Evolutionary conservation across 257 asterid species (phyloP).

Genomic region (Solanum infundibuliforme): DNA sequence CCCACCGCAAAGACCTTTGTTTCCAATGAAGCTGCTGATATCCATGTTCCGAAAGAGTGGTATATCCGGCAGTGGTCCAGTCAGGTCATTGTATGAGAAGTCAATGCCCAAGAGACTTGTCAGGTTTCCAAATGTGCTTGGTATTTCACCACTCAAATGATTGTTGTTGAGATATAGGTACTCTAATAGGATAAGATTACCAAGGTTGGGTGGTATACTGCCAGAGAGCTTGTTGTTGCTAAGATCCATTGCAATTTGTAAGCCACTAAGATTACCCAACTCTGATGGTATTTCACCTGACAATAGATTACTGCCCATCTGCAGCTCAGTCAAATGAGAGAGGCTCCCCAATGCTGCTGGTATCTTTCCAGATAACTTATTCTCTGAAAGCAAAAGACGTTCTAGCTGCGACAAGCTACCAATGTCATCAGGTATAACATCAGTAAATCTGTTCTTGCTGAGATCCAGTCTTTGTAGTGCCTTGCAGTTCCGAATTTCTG

Average conservation of each 20-base stretch:
- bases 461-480: conserved; percentile 83
- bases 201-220: conserved; percentile 68
- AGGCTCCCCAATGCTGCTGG: conserved; percentile 71
- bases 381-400: conserved; percentile 60
- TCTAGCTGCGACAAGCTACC: conserved; percentile 76
- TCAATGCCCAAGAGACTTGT: conserved; percentile 83
- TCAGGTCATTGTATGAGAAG: conserved; percentile 62
- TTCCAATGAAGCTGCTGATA: conserved; percentile 62
- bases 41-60: conserved; percentile 66
- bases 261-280: conserved; percentile 57
- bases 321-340: conserved; percentile 81
- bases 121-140: conserved; percentile 61
- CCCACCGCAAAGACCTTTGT: conserved; percentile 79
- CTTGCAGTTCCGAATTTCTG: conserved; percentile 52
- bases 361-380: conserved; percentile 53
- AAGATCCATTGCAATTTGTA: conserved; percentile 81
- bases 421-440: conserved; percentile 42
- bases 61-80: conserved; percentile 69
- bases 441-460: conserved; percentile 53
- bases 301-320: conserved; percentile 70
- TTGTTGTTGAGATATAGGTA: conserved; percentile 61
- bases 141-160: conserved; percentile 67
- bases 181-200: conserved; percentile 67
- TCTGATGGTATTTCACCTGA: conserved; percentile 75
- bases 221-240: conserved; percentile 71